Base-by-base conservation (phyloP, 352 stramenopile genomes). In the Pythium chondricola region DNA sequence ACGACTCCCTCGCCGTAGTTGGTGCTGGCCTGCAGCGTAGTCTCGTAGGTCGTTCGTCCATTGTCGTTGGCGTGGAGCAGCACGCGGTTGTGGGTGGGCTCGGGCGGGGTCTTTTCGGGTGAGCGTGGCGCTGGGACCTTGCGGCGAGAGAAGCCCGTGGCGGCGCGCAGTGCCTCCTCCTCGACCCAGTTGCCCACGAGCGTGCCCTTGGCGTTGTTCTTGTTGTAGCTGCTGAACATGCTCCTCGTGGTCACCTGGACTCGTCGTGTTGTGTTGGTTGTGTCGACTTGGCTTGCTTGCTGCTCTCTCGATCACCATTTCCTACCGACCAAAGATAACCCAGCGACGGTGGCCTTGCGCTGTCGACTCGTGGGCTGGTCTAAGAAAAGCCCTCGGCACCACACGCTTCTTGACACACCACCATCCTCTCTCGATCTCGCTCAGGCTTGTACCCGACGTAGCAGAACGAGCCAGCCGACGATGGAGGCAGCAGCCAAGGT, bases 121-220 rank as follows among this genome's bases (percentile, higher is more conserved):
- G 68, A 58, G 10, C 53, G 67, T 14, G 58, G 21, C 2, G 56
- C 33, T 40, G 79, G 79, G 1, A 88, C 65, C 38, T 74, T 71
- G 29, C 74, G 72, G 9, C 79, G 71, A 2, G 74, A 66, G 27
- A 78, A 81, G 3, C 79, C 82, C 7, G 82, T 93, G 29, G 44
- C 52, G 4, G 60, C 41, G 8, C 76, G 73, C 31, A 93, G 60
- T 2, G 79, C 82, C 18, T 88, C 68, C 47, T 93, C 82, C 29
- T 93, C 79, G 39, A 93, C 76, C 82, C 82, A 93, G 54, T 93
- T 93, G 18, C 82, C 82, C 18, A 90, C 67, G 17, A 93, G 65
- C 37, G 77, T 70, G 13, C 70, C 74, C 40, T 87, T 84, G 41
- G 56, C 63, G 52, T 93, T 89, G 59, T 77, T 88, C 56, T 88